Percentiles rank a stretch among this genome's conserved stretches.
Conservation (phyloP, 108 stramenopile genomes). For the Asterionellopsis glacialis region DNA sequence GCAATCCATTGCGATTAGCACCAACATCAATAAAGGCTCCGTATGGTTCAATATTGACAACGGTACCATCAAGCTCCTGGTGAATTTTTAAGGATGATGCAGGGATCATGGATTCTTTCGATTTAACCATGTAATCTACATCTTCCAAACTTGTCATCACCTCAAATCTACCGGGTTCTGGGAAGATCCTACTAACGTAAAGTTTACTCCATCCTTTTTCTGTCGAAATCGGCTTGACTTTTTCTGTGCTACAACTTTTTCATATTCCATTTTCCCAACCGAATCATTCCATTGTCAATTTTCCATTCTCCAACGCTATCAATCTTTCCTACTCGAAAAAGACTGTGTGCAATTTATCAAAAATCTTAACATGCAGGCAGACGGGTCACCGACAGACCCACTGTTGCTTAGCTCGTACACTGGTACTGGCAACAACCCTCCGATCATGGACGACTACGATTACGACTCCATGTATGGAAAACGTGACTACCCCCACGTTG, state of each 20-base stretch:
- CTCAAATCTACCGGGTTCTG: slow-evolving; percentile 56
- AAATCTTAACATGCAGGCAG: no score
- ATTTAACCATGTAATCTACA: slow-evolving; percentile 4
- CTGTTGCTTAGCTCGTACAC: no score
- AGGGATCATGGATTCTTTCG: slow-evolving; percentile 1
- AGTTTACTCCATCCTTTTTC: slow-evolving; percentile 38
- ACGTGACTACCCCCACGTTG: no score
- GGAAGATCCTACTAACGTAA: slow-evolving; percentile 51
- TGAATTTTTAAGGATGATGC: slow-evolving; percentile 38
- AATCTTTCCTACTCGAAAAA: slow-evolving; percentile 52
- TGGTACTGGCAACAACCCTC: no score
- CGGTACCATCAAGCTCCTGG: slow-evolving; percentile 41
- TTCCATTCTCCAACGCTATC: slow-evolving; percentile 38
- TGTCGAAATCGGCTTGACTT: slow-evolving; percentile 29
- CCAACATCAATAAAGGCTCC: slow-evolving; percentile 73
- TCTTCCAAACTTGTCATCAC: slow-evolving; percentile 43
- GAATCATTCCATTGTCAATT: slow-evolving; percentile 64
- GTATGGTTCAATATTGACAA: slow-evolving; percentile 51
- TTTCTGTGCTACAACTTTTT: slow-evolving; percentile 55
- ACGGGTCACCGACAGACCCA: no score
- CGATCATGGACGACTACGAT: no score
- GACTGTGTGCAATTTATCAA: no score
- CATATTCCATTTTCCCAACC: slow-evolving; percentile 32
- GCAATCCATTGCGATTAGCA: slow-evolving; percentile 68
- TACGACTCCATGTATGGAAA: no score